phyloP scores from a whole-genome alignment of 352 stramenopile species.

The Plasmopara muralis region DNA sequence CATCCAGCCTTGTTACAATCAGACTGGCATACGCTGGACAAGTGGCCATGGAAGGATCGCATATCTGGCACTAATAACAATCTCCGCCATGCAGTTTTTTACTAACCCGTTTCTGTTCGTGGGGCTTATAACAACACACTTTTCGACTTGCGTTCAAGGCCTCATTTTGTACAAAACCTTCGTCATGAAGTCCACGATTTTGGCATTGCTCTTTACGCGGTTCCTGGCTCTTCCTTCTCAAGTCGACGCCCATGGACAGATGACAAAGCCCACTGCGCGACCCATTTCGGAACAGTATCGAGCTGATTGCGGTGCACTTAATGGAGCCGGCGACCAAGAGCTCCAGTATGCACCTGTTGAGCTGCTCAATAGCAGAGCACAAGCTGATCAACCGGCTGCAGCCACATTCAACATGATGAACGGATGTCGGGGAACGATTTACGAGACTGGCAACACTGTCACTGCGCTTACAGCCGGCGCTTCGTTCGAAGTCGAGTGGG shows the following conservation, averaged over 20 bases:
- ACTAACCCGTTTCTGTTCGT: background rate
- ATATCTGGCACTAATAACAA: background rate
- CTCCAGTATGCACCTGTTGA: slow-evolving; percentile 47
- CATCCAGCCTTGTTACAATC: background rate
- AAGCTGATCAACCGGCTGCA: slow-evolving; percentile 33
- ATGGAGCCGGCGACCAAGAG: slow-evolving; percentile 39
- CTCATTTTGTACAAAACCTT: background rate
- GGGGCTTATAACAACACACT: background rate
- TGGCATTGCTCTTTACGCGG: slow-evolving; percentile 8
- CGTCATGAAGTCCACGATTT: slow-evolving; percentile 17
- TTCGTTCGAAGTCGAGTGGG: slow-evolving; percentile 43
- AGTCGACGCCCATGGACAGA: slow-evolving; percentile 29
- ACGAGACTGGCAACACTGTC: slow-evolving; percentile 38
- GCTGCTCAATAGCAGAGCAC: slow-evolving; percentile 39
- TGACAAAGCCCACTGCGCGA: slow-evolving; percentile 24
- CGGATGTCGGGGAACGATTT: slow-evolving; percentile 51
- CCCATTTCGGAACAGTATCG: slow-evolving; percentile 35
- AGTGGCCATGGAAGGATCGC: background rate
- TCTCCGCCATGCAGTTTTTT: background rate
- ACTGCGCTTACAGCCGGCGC: slow-evolving; percentile 32
- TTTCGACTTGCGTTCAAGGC: background rate
- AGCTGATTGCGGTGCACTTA: slow-evolving; percentile 35
- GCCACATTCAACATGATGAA: slow-evolving; percentile 60
- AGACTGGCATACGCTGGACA: background rate
- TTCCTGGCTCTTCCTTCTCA: slow-evolving; percentile 4